These are phyloP conservation scores for Alternaria dauci DNA, from an alignment of 2,329 filamentous ascomycete genomes.

Conservation along the genomic window DNA sequence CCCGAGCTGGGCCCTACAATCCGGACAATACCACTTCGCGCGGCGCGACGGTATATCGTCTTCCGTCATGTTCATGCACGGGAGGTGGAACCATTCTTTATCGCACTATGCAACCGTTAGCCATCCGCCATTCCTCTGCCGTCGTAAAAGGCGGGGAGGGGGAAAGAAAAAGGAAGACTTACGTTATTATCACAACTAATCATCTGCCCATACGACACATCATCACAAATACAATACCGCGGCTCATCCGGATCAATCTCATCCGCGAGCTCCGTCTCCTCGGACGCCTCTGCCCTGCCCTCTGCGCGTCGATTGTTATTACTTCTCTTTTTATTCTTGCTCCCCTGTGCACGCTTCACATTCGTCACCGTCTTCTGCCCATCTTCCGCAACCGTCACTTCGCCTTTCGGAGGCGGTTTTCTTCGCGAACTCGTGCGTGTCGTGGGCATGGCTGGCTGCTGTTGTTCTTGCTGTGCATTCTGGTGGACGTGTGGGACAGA, in stretches of 20 bases:
- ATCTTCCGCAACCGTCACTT: conserved; percentile 69
- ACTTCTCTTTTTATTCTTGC: conserved; percentile 60
- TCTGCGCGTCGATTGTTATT: conserved; percentile 19
- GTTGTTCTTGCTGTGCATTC: neutral
- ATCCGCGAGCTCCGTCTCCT: conserved; percentile 37
- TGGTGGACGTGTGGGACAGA: neutral
- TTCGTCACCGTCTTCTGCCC: conserved; percentile 72
- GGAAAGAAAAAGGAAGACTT: no score
- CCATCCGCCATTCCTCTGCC: no score
- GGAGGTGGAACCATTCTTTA: conserved; percentile 85
- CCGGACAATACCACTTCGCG: conserved; percentile 85
- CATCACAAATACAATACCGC: conserved; percentile 79
- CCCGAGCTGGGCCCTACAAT: conserved; percentile 60
- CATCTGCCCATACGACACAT: conserved; percentile 84
- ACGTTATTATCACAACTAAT: conserved; percentile 82
- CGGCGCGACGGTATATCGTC: conserved; percentile 72
- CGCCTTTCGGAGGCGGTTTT: conserved; percentile 77
- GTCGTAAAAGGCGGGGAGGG: no score
- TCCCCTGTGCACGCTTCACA: conserved; percentile 68
- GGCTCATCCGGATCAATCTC: conserved; percentile 78
- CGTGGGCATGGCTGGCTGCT: conserved; percentile 42
- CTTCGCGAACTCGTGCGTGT: conserved; percentile 60
- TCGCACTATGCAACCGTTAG: conserved; percentile 65
- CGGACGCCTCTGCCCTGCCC: conserved; percentile 11
- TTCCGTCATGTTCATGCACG: conserved; percentile 72